These are phyloP conservation scores for Argentina anserina DNA, from an alignment of 306 rosid genomes.

Conservation along the genomic window DNA sequence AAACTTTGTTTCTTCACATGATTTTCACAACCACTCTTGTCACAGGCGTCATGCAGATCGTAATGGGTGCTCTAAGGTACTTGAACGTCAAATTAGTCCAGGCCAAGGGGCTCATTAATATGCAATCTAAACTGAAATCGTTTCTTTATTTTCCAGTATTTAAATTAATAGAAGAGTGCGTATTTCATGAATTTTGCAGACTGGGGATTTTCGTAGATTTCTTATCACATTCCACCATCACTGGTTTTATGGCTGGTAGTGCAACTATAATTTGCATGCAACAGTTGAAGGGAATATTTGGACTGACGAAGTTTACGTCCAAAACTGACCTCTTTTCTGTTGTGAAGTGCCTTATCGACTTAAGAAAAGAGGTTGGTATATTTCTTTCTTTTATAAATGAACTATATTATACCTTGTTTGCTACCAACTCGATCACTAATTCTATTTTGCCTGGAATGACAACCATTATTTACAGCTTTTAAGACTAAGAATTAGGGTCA, in stretches of 20 bases:
- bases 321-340: slow-evolving; percentile 53
- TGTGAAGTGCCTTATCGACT: slow-evolving; percentile 28
- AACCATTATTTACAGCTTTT: background rate
- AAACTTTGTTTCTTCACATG: slow-evolving; percentile 54
- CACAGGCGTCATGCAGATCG: slow-evolving; percentile 58
- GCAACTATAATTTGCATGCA: slow-evolving; percentile 59
- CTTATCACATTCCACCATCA: slow-evolving; percentile 83
- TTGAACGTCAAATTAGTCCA: background rate
- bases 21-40: slow-evolving; percentile 60
- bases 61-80: slow-evolving; percentile 69
- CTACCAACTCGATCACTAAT: no score
- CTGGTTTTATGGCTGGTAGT: slow-evolving; percentile 90
- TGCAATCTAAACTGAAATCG: background rate
- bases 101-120: background rate
- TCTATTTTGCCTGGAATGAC: background rate
- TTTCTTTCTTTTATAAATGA: background rate
- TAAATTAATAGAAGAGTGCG: background rate
- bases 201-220: slow-evolving; percentile 86
- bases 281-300: slow-evolving; percentile 72
- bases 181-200: slow-evolving; percentile 35
- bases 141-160: background rate
- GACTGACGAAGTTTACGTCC: slow-evolving; percentile 52
- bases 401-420: background rate
- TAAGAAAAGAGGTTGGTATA: slow-evolving; percentile 42
- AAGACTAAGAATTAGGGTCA: background rate